phyloP scores from a whole-genome alignment of 148 eudicot species.

The Dianthus caryophyllus region DNA sequence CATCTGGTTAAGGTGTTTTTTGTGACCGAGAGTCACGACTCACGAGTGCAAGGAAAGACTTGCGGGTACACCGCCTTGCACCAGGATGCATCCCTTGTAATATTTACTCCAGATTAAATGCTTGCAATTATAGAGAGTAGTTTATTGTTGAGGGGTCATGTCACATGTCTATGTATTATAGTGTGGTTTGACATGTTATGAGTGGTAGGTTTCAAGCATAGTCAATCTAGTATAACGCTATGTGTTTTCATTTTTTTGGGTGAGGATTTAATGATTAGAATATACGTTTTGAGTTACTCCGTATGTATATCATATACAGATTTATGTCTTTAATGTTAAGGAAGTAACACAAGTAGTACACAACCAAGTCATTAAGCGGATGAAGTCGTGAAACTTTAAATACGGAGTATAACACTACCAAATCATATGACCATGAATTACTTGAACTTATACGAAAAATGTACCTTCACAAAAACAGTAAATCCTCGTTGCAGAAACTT shows the following conservation, averaged over 20 bases:
- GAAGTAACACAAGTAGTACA: not conserved
- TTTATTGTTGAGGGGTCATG: not conserved
- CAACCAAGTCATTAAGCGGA: not conserved
- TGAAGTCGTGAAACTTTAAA: not conserved
- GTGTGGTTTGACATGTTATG: conserved; percentile 17
- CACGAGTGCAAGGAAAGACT: too few species aligned
- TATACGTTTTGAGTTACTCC: too few species aligned
- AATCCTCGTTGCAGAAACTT: conserved; percentile 48
- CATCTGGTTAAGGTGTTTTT: too few species aligned
- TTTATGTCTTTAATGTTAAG: not conserved
- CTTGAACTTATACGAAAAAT: conserved; percentile 1
- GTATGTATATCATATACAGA: not conserved
- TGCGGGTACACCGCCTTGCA: too few species aligned
- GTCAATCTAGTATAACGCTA: not conserved
- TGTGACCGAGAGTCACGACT: too few species aligned
- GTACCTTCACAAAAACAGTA: conserved; percentile 39
- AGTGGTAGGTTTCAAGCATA: not conserved
- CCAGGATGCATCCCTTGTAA: too few species aligned
- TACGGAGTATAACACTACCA: conserved; percentile 1
- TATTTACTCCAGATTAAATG: conserved; percentile 7
- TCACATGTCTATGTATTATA: conserved; percentile 14
- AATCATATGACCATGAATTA: not conserved
- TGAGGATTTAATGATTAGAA: not conserved
- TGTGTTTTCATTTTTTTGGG: not conserved
- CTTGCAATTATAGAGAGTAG: conserved; percentile 3